Evolutionary conservation across 2,329 filamentous ascomycete genomes (phyloP), one percentile per base, ranked within the genome.

Genomic region (Aureobasidium sp.): DNA sequence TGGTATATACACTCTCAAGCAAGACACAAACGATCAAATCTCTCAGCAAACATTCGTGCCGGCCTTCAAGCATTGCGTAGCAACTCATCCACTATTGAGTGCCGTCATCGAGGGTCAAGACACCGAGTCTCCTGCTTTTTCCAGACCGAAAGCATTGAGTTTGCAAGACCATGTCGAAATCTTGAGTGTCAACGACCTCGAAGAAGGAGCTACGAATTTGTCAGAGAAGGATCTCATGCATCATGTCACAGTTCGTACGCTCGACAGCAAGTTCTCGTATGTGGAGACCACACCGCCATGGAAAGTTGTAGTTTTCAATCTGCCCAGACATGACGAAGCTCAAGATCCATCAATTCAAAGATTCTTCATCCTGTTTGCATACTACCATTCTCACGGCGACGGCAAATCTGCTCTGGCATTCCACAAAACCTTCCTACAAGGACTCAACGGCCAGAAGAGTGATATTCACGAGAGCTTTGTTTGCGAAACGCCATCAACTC

Each of bases 311-410:
- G 69, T 78, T 7, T 62, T 73, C 5, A 71, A 71, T n/a, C 59
- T 76, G 1, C 16, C 27, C n/a, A 13, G 7, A 5, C 11, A 11
- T 11, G 29, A n/a, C 8, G 47, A 60, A 0, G 27, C 45, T 16
- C 65, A 32, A 41, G 16, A 42, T 3, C n/a, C 10, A 4, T n/a
- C 7, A 5, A 21, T 3, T 3, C 39, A 42, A 10, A 66, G 69
- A 11, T 69, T 66, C 64, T 73, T 75, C 45, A 68, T 78, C 9
- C 69, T 71, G 0, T 79, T 79, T 57, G 67, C 71, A 1, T 79
- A 69, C 65, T 79, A 77, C 0, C 79, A 81, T 66, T 67, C 70
- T 3, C 68, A 77, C 3, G 75, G 74, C 7, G 79, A 81, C 63
- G 79, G 78, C 0, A 72, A 71, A 37, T 74, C 73, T 1, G 77